Percentiles rank a stretch among this genome's conserved stretches.
Evolutionary conservation across 441 rosid genomes (phyloP).

Genomic region (Aquilaria agallochum): DNA sequence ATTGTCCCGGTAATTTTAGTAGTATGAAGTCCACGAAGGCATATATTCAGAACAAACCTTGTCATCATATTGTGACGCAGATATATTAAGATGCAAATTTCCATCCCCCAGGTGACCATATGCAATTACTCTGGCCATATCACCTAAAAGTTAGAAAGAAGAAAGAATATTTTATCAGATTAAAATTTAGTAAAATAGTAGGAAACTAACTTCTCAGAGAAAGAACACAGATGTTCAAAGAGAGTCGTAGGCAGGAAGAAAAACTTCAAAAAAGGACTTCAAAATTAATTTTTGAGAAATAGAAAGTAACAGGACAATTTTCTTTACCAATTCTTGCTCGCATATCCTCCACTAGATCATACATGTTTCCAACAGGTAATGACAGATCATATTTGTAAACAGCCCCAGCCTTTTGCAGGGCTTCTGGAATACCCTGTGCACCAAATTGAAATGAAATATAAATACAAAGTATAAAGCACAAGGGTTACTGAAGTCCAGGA

Average conservation of each 20-base stretch:
- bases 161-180: background rate
- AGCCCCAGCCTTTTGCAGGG: constrained; percentile 83
- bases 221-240: no score
- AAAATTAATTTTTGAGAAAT: constrained; percentile 1
- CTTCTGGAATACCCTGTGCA: constrained; percentile 81
- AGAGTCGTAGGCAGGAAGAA: background rate
- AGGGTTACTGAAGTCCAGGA: background rate
- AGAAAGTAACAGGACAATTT: constrained; percentile 1
- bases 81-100: constrained; percentile 88
- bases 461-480: background rate
- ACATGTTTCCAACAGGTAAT: constrained; percentile 79
- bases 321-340: constrained; percentile 67
- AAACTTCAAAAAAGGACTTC: background rate
- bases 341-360: constrained; percentile 79
- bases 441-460: constrained; percentile 8
- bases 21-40: constrained; percentile 1
- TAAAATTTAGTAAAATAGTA: background rate
- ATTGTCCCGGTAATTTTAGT: no score
- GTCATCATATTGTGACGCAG: constrained; percentile 62
- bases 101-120: constrained; percentile 97
- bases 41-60: constrained; percentile 32
- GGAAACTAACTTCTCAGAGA: background rate
- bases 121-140: constrained; percentile 66
- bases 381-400: constrained; percentile 91
- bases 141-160: constrained; percentile 35